Evolutionary conservation across 257 asterid species (phyloP), one percentile per base, ranked within the genome.

Genomic region (Fraxinus anomala): DNA sequence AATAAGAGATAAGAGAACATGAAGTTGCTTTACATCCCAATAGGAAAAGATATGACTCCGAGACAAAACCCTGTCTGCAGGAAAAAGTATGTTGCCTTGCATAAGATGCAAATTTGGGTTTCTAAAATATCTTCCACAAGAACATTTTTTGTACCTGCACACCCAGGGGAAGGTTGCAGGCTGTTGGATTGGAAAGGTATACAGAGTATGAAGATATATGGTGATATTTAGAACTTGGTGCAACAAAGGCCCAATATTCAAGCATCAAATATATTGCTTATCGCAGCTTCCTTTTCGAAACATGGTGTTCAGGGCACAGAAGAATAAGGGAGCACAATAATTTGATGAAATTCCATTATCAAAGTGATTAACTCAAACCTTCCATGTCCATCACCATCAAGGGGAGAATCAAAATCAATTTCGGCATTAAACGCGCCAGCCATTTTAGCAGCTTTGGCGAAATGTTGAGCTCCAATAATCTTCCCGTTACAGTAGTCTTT

Each of bases 371-470:
- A 77, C 24, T 42, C 85, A 37, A 78, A 96, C 99, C 99, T 96
- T 89, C 99, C 99, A 78, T 96, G 99, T 51, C 99, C 99, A 87
- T 96, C 99, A n/a, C 99, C 99, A 77, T 96, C 99, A 39, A 93
- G 80, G 26, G 97, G 96, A 83, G 97, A 93, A 89, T 92, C 99
- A 66, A 86, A 96, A 80, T 96, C 98, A 26, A 91, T 21, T 3
- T 85, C 91, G 3, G 97, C 84, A 87, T 96, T 96, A 79, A 96
- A 96, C 68, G 91, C 91, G 78, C 98, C 98, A 68, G 99, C 93
- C 54, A 87, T 85, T 88, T 93, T 96, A 74, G 99, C 99, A 61
- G 99, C 99, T 86, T 87, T 90, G 4, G 95, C 98, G 82, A 96
- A 96, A 89, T 96, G 99, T 83, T 89, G 99, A 79, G 99, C 99